Evolutionary conservation across 2,329 filamentous ascomycete genomes (phyloP), one percentile per base, ranked within the genome.

Genomic region (Fonsecaea multimorphosa): DNA sequence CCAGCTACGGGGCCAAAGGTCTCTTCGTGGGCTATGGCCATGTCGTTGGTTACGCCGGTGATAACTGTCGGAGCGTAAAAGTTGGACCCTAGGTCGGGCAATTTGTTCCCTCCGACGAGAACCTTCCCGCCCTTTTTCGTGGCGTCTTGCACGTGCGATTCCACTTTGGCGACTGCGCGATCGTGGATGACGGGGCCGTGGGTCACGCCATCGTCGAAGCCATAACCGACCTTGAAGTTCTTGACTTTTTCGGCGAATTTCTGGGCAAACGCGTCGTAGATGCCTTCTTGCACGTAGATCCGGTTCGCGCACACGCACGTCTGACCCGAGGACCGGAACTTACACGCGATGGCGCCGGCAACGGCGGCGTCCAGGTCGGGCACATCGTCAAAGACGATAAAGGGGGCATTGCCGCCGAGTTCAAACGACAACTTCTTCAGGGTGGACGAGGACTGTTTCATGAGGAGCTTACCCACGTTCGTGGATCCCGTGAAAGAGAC

Each of bases 1-100:
- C 91, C 94, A 0, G 93, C 94, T 0, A 98, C 91, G 2, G 95
- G 95, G 0, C 95, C 95, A 76, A 99, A 99, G 0, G 94, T 99
- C 83, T 99, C 95, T 78, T 98, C 94, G 1, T 82, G 82, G 3
- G 91, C 89, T 71, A 98, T 85, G 66, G 86, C 84, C 95, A 98
- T 98, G 49, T 93, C 88, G 64, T 85, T 82, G 11, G 84, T 96
- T 89, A 97, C 94, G 68, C 91, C 91, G 9, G 91, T 89, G 67
- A 99, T 87, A 49, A 98, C 91, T 0, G 95, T 98, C 2, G 92
- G 92, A 74, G 93, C 86, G 81, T 90, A 97, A 82, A 96, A 99
- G 81, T 96, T 96, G 44, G 83, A 76, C 3, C 95, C 94, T 1
- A 96, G 82, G 19, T 93, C 87, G 1, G 88, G 84, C 65, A 93